Base-by-base conservation (phyloP, 169 alveolate species). In the Plasmodium gallinaceum region DNA sequence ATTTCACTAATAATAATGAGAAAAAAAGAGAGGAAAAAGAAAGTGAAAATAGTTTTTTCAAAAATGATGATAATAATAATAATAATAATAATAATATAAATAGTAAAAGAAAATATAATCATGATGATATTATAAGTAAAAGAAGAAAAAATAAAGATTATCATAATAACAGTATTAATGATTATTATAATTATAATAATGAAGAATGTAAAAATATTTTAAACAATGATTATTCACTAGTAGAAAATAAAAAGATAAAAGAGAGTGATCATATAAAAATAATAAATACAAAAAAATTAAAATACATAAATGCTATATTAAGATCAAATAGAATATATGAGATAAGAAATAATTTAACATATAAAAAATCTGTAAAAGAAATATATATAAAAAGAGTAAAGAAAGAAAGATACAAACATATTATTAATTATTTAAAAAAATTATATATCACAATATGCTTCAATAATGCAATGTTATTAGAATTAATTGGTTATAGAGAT, bases 391-490 rank as follows among this genome's bases (percentile, higher is more conserved):
- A 71, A 52, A 24, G 48, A 24, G 18, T 48, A 20, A 86, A 86
- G 8, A 46, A 74, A 9, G 70, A 71, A 22, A 58, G 92, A 20
- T 86, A 61, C 14, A 58, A 24, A 51, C 12, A 70, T 20, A 70
- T 86, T 10, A 86, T 86, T 16, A 86, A 86, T 73, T 86, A 86
- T 39, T 46, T 86, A 51, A 86, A 86, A 74, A 69, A 66, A 43
- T 26, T 86, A 45, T 86, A 86, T 22, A 39, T 86, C 0, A 52
- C 87, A 9, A 22, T 86, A n/a, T 60, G 32, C 39, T 86, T 86
- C 20, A 86, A 86, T 66, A 70, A 39, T 18, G 64, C 75, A 7
- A 46, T 86, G 22, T 32, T 86, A 46, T 61, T 62, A 32, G 92
- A 86, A 64, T 43, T 58, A 24, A 10, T 60, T 2, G 92, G 92